Evolutionary conservation across 306 rosid species (phyloP).

Genomic region (Abrus pulchellus): DNA sequence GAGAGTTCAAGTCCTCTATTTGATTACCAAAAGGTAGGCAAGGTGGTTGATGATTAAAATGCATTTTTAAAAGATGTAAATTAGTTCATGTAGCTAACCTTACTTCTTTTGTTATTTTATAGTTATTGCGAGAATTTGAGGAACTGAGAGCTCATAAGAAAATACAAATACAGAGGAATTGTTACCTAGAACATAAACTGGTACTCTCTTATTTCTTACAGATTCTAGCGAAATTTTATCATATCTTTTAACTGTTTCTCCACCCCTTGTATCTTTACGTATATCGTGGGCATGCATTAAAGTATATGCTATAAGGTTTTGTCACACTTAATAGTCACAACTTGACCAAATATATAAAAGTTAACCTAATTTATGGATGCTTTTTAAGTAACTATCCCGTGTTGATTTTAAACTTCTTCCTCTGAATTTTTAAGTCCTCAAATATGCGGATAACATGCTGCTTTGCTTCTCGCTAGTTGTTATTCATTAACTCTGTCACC

Average conservation of each 20-base stretch:
- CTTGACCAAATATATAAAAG: neutral
- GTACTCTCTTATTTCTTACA: conserved; percentile 50
- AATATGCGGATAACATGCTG: neutral
- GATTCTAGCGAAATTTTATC: conserved; percentile 2
- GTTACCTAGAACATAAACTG: conserved; percentile 67
- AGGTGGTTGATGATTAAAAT: conserved; percentile 49
- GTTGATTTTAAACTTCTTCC: conserved; percentile 1
- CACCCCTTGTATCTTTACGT: neutral
- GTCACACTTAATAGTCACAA: neutral
- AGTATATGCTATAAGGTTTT: neutral
- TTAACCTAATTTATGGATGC: neutral
- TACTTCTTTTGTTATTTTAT: neutral
- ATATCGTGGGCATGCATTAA: neutral
- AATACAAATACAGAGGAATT: conserved; percentile 53
- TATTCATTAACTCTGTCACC: neutral
- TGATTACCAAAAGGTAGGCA: conserved; percentile 42
- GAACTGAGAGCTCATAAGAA: conserved; percentile 57
- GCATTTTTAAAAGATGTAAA: neutral
- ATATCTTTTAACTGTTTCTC: neutral
- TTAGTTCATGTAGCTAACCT: conserved; percentile 11
- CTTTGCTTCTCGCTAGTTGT: neutral
- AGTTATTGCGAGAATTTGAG: conserved; percentile 66
- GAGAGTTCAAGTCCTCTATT: conserved; percentile 44
- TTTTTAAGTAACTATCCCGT: conserved; percentile 18
- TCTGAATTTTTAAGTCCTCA: neutral